Percentiles rank a stretch among this genome's conserved stretches.
phyloP scores from a whole-genome alignment of 1,284 basidiomycete species.

The Microbotryomycetes sp. region DNA sequence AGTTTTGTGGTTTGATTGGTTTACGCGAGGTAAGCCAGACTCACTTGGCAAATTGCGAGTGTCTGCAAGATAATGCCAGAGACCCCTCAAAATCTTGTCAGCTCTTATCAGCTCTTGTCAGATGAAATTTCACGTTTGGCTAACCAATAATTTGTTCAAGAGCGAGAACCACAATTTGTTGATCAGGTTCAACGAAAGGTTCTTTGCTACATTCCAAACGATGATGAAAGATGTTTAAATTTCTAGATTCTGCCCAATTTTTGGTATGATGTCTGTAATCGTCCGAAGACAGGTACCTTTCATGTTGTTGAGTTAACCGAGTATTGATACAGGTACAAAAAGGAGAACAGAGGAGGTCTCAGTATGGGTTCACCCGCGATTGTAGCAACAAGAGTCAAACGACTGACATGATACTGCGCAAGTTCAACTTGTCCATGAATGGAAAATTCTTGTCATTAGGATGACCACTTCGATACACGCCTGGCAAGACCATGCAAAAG shows the following conservation, averaged over 20 bases:
- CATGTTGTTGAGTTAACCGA: background rate
- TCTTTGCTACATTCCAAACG: slow-evolving; percentile 29
- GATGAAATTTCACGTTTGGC: background rate
- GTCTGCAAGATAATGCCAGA: slow-evolving; percentile 14
- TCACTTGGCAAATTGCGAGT: slow-evolving; percentile 27
- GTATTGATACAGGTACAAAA: background rate
- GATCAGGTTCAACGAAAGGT: slow-evolving; percentile 23
- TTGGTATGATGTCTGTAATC: slow-evolving; percentile 26
- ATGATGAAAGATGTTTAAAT: slow-evolving; percentile 22
- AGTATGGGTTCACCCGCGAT: background rate
- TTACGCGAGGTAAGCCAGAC: background rate
- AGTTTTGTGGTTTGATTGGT: background rate
- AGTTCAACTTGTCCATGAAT: slow-evolving; percentile 40
- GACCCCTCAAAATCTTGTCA: no score
- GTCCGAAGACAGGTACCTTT: slow-evolving; percentile 39
- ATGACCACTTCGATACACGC: slow-evolving; percentile 40
- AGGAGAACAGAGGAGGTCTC: no score
- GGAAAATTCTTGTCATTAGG: slow-evolving; percentile 44
- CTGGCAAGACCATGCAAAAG: slow-evolving; percentile 19
- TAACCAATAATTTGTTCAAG: slow-evolving; percentile 22
- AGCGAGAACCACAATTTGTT: slow-evolving; percentile 11
- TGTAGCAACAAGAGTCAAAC: background rate
- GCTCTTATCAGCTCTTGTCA: background rate
- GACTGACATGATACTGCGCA: slow-evolving; percentile 43
- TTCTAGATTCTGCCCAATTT: slow-evolving; percentile 17